These are phyloP conservation scores for Coemansia sp. DNA, from an alignment of 192 early-diverging fungal species.

Conservation along the genomic window DNA sequence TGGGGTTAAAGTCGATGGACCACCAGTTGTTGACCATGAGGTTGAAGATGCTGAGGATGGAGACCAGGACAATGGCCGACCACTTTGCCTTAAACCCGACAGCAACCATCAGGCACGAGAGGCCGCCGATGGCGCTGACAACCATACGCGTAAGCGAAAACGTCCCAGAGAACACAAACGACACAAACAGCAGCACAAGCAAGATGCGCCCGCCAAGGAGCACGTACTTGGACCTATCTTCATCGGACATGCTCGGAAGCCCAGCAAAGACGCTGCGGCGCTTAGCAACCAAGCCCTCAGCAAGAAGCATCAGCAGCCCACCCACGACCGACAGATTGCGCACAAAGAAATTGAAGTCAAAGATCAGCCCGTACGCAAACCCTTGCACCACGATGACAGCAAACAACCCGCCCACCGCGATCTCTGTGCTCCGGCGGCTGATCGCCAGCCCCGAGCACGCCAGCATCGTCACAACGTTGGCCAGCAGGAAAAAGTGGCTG, in stretches of 20 bases:
- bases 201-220: constrained; percentile 90
- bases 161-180: constrained; percentile 84
- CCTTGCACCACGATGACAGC: constrained; percentile 83
- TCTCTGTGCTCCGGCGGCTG: constrained; percentile 75
- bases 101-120: constrained; percentile 91
- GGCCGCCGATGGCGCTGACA: constrained; percentile 72
- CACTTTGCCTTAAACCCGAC: constrained; percentile 98
- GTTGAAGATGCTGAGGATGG: constrained; percentile 88
- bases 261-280: constrained; percentile 83
- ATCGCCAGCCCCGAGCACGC: constrained; percentile 82
- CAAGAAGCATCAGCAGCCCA: constrained; percentile 92
- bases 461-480: constrained; percentile 88
- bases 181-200: constrained; percentile 89
- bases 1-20: constrained; percentile 77
- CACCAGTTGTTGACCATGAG: constrained; percentile 97
- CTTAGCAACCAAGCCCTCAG: constrained; percentile 69
- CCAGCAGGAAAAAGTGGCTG: constrained; percentile 82
- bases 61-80: constrained; percentile 90
- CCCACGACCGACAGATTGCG: constrained; percentile 92
- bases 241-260: constrained; percentile 81
- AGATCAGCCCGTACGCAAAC: constrained; percentile 92
- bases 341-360: constrained; percentile 86
- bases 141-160: constrained; percentile 69
- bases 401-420: constrained; percentile 81
- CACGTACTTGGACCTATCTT: constrained; percentile 85